phyloP scores from a whole-genome alignment of 352 stramenopile genomes.

The Pythium brachiatum region DNA sequence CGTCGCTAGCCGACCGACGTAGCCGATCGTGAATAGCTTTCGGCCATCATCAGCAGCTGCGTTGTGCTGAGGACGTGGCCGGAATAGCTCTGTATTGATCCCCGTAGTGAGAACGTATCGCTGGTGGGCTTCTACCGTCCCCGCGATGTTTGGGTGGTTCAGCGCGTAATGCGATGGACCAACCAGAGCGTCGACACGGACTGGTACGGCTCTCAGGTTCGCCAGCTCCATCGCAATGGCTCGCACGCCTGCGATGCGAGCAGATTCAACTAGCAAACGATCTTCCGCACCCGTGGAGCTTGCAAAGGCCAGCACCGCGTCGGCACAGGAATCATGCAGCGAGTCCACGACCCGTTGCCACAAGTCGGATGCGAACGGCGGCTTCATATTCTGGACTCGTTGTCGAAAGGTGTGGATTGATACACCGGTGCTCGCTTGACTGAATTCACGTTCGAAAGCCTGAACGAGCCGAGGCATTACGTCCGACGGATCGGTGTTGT shows the following conservation, averaged over 20 bases:
- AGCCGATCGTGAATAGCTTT: conserved; percentile 40
- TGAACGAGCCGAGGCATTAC: conserved; percentile 10
- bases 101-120: conserved; percentile 34
- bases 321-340: conserved; percentile 28
- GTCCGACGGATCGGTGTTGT: conserved; percentile 1
- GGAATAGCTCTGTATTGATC: too few species aligned
- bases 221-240: conserved; percentile 52
- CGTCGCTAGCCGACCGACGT: conserved; percentile 39
- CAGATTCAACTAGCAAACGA: conserved; percentile 32
- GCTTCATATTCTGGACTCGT: conserved; percentile 21
- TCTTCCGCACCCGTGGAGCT: conserved; percentile 40
- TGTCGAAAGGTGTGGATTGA: background rate
- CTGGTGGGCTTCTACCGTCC: conserved; percentile 21
- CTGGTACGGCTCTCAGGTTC: conserved; percentile 36
- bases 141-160: conserved; percentile 38
- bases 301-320: conserved; percentile 45
- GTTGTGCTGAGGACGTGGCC: too few species aligned
- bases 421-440: background rate
- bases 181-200: conserved; percentile 47
- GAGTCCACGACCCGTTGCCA: conserved; percentile 29
- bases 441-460: conserved; percentile 15
- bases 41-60: background rate
- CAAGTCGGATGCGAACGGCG: conserved; percentile 24
- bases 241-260: conserved; percentile 33
- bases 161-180: conserved; percentile 53